These are phyloP conservation scores for Pseudognaphalium luteoalbum DNA, from an alignment of 129 eudicot genomes.

Conservation along the genomic window DNA sequence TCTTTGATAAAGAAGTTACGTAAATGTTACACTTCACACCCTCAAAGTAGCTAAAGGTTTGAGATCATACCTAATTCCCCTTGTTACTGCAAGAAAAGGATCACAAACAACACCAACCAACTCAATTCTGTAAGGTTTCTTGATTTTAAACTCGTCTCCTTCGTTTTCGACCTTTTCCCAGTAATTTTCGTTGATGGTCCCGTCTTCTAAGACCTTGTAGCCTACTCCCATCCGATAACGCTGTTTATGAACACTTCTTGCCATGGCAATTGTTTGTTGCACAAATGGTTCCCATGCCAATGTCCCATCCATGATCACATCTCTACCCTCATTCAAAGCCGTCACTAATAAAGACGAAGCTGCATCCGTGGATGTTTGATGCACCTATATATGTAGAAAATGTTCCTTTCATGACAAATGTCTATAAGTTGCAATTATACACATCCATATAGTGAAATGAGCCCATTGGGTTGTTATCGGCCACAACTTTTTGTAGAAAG, in stretches of 20 bases:
- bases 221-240: slow-evolving; percentile 93
- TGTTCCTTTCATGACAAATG: not conserved
- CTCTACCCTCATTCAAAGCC: slow-evolving; percentile 91
- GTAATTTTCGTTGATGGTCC: slow-evolving; percentile 58
- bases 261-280: slow-evolving; percentile 87
- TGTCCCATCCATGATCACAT: slow-evolving; percentile 98
- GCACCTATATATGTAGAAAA: slow-evolving; percentile 49
- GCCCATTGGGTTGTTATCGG: not conserved
- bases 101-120: slow-evolving; percentile 95
- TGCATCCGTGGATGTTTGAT: slow-evolving; percentile 83
- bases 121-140: slow-evolving; percentile 83
- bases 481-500: too few relatives aligned
- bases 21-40: too few relatives aligned
- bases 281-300: slow-evolving; percentile 92
- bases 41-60: not conserved
- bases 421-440: not conserved
- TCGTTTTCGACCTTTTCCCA: slow-evolving; percentile 64
- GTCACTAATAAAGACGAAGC: slow-evolving; percentile 89
- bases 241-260: slow-evolving; percentile 68
- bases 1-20: too few relatives aligned
- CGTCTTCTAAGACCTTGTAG: slow-evolving; percentile 72
- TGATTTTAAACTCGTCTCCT: slow-evolving; percentile 30
- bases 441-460: not conserved
- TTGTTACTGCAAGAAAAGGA: slow-evolving; percentile 83
- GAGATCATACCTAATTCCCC: slow-evolving; percentile 78